Base-by-base conservation (phyloP, 2,329 filamentous ascomycete genomes). In the Pestalotiopsis sp. region DNA sequence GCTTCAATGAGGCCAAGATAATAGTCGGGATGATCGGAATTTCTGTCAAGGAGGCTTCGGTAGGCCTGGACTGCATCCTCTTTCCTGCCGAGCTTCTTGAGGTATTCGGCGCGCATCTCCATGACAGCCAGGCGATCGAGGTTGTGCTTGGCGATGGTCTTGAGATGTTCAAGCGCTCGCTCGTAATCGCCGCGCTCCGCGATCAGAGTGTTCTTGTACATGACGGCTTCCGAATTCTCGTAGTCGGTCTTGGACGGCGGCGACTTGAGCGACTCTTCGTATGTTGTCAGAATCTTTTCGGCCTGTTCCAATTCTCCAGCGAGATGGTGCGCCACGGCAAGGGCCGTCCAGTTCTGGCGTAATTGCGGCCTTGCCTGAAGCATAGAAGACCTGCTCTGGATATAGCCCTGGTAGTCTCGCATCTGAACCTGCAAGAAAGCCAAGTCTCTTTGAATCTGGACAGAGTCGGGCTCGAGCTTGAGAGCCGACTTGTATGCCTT, bases 401-500 rank as follows among this genome's bases (percentile, higher is more conserved):
- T 90, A 79, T 98, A 98, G 66, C 96, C 96, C 73, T 92, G 88
- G 81, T 95, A 98, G 83, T 99, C 96, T 75, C 96, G 91, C 89
- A 97, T 98, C 83, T 99, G 96, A 74, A 97, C 89, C 83, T 99
- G 96, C 70, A 99, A 88, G 70, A 97, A 89, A 65, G 96, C 95
- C 70, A 99, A 86, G 78, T 99, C 97, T 73, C 96, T 90, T 80
- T 97, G 93, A 75, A 99, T 99, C 80, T 97, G 95, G 71, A 90
- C 87, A 14, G 94, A 97, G 25, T 97, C 94, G n/a, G 97, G 95
- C 78, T 99, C 96, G 70, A 98, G 88, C 78, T 90, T 91, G 75
- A 99, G 85, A 17, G 96, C 96, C 81, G 97, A 97, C 80, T 97
- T 97, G 86, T 99, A 99, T 69, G 96, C 97, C 86, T 98, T 98